These are phyloP conservation scores for Xylariaceae sp. DNA, from an alignment of 2,329 filamentous ascomycete species.

Conservation along the genomic window DNA sequence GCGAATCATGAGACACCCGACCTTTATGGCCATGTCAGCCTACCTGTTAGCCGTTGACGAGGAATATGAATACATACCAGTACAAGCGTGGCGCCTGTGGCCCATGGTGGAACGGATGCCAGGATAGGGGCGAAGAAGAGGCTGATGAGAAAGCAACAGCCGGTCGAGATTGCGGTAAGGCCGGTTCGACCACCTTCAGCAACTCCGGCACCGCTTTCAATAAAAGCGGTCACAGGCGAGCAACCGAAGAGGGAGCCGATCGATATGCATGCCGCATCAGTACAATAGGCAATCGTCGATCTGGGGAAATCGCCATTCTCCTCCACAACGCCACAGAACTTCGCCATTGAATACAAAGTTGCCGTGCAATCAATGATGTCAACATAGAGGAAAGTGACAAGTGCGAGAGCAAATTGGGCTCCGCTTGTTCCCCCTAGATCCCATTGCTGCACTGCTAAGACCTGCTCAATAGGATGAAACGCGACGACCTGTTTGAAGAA, in stretches of 20 bases:
- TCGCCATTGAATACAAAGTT: slow-evolving; percentile 77
- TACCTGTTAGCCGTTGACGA: not conserved
- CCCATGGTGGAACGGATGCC: slow-evolving; percentile 73
- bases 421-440: slow-evolving; percentile 48
- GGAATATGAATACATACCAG: slow-evolving; percentile 41
- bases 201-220: slow-evolving; percentile 72
- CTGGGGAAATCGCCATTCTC: slow-evolving; percentile 79
- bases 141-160: slow-evolving; percentile 65
- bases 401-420: slow-evolving; percentile 63
- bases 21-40: slow-evolving; percentile 32
- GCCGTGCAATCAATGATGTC: slow-evolving; percentile 77
- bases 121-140: slow-evolving; percentile 75
- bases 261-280: slow-evolving; percentile 67
- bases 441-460: slow-evolving; percentile 64
- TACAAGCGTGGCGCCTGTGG: slow-evolving; percentile 69
- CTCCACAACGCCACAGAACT: slow-evolving; percentile 64
- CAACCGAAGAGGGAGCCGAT: slow-evolving; percentile 66
- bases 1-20: slow-evolving; percentile 74
- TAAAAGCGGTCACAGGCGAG: slow-evolving; percentile 69
- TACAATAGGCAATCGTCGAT: slow-evolving; percentile 74
- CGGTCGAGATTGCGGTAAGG: slow-evolving; percentile 64
- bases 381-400: slow-evolving; percentile 76
- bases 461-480: slow-evolving; percentile 65
- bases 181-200: slow-evolving; percentile 71
- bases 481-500: slow-evolving; percentile 71